Conservation (phyloP, 192 early-diverging fungal species). For the Pilaira anomala region DNA sequence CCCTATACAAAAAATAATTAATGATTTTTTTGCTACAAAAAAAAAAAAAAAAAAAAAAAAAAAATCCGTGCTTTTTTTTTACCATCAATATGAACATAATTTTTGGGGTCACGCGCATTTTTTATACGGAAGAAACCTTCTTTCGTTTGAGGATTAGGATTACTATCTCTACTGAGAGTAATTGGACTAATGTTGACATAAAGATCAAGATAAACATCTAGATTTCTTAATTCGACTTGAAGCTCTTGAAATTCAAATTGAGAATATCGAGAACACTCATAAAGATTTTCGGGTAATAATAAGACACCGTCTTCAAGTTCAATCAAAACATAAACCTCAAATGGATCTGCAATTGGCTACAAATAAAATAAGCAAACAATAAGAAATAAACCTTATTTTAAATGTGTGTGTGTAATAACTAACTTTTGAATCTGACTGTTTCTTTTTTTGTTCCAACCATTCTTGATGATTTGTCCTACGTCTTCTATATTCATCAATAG, state of each 20-base stretch:
- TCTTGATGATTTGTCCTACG: slow-evolving; percentile 34
- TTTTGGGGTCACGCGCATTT: slow-evolving; percentile 35
- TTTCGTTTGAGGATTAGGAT: slow-evolving; percentile 23
- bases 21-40: no score
- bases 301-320: slow-evolving; percentile 47
- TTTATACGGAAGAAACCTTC: slow-evolving; percentile 27
- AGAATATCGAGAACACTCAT: slow-evolving; percentile 49
- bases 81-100: slow-evolving; percentile 57
- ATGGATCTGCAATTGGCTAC: slow-evolving; percentile 43
- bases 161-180: slow-evolving; percentile 45
- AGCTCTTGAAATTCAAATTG: slow-evolving; percentile 58
- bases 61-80: background rate
- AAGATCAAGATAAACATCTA: slow-evolving; percentile 64
- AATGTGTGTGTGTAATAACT: background rate
- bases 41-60: background rate
- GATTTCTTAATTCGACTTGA: slow-evolving; percentile 60
- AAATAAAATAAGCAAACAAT: no score
- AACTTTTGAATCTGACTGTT: slow-evolving; percentile 54
- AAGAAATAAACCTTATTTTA: background rate
- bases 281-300: slow-evolving; percentile 58
- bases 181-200: slow-evolving; percentile 56
- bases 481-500: slow-evolving; percentile 60
- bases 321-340: slow-evolving; percentile 52
- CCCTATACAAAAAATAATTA: slow-evolving; percentile 33
- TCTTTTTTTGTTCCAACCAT: slow-evolving; percentile 32